Evolutionary conservation across 2,329 filamentous ascomycete genomes (phyloP).

Genomic region (Diplodia intermedia): DNA sequence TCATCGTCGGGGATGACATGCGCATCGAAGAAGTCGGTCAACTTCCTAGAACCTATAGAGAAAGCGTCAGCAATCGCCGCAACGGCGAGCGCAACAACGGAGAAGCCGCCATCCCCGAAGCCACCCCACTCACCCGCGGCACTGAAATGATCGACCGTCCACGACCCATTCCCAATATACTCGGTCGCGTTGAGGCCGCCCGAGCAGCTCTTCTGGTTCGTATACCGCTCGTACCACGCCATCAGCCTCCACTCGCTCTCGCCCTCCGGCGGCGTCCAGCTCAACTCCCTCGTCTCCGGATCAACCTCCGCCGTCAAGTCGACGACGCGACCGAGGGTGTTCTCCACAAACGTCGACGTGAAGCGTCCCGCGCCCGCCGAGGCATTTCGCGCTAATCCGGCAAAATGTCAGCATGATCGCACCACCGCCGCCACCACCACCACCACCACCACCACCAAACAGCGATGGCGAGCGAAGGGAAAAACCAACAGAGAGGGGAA

Average conservation of each 20-base stretch:
- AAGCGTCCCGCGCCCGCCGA: background rate
- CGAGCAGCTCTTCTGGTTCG: constrained; percentile 36
- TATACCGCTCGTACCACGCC: constrained; percentile 37
- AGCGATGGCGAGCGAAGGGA: too few species aligned
- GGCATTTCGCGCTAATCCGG: background rate
- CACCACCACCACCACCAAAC: background rate
- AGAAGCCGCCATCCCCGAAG: too few species aligned
- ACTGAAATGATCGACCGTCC: constrained; percentile 47
- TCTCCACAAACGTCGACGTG: background rate
- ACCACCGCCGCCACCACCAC: too few species aligned
- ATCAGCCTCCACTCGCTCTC: constrained; percentile 36
- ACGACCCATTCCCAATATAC: constrained; percentile 44
- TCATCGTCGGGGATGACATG: constrained; percentile 40
- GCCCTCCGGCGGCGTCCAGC: constrained; percentile 35
- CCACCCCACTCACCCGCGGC: constrained; percentile 34
- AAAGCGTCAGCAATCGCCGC: too few species aligned
- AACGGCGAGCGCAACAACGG: too few species aligned
- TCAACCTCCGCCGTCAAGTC: constrained; percentile 35
- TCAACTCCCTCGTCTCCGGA: constrained; percentile 26
- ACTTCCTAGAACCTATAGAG: constrained; percentile 11
- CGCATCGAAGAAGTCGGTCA: constrained; percentile 46
- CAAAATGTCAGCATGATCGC: background rate
- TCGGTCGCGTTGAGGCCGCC: constrained; percentile 38
- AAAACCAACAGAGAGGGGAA: background rate
- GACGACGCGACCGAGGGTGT: constrained; percentile 19